A percentile compares a stretch with the other conserved stretches of the same genome.
phyloP scores from a whole-genome alignment of 495 filamentous ascomycete genomes.

The Parmelia sp. region DNA sequence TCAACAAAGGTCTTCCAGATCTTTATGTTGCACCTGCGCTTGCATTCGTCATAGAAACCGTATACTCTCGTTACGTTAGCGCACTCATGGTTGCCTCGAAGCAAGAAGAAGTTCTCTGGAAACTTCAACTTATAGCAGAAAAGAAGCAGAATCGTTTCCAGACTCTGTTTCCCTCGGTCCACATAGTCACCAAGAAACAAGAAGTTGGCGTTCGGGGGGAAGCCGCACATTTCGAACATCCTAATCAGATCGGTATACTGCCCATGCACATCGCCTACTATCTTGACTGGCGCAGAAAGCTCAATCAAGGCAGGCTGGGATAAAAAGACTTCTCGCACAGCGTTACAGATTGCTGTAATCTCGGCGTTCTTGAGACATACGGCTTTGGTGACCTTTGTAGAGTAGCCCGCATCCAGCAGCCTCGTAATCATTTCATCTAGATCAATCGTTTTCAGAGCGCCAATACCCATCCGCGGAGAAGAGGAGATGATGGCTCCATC shows the following conservation, averaged over 20 bases:
- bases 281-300: constrained; percentile 94
- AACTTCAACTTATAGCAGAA: constrained; percentile 98
- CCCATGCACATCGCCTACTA: constrained; percentile 96
- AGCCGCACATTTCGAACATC: constrained; percentile 99
- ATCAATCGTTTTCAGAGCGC: constrained; percentile 83
- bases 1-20: constrained; percentile 99
- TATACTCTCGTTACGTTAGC: constrained; percentile 98
- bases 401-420: constrained; percentile 89
- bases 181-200: constrained; percentile 98
- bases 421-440: constrained; percentile 96
- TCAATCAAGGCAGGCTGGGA: constrained; percentile 89
- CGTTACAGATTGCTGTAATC: constrained; percentile 84
- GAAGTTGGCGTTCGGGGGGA: constrained; percentile 88
- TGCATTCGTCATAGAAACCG: constrained; percentile 99
- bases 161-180: constrained; percentile 91
- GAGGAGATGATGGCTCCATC: constrained; percentile 27
- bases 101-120: constrained; percentile 96
- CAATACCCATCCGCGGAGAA: constrained; percentile 51
- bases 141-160: constrained; percentile 93
- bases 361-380: constrained; percentile 97
- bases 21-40: constrained; percentile 94
- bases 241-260: constrained; percentile 97
- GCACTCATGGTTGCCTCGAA: constrained; percentile 97
- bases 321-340: constrained; percentile 80
- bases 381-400: constrained; percentile 93